Percentiles rank a stretch among this genome's conserved stretches.
phyloP scores from a whole-genome alignment of 257 asterid species.

The Orobanche coerulescens region DNA sequence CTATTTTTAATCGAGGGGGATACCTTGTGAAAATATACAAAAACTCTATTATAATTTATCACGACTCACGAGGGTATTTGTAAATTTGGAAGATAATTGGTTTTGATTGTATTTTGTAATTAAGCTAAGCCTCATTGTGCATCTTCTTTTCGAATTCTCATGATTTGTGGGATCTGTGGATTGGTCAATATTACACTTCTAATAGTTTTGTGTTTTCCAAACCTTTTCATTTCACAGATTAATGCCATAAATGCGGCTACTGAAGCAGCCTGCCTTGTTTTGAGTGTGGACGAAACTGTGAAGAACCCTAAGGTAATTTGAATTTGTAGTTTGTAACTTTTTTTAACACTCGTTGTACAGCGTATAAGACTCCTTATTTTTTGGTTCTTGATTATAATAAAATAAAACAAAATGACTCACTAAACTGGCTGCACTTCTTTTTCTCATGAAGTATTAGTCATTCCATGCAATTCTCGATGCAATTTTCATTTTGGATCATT shows the following conservation, averaged over 20 bases:
- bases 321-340: not conserved
- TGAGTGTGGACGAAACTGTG: slow-evolving; percentile 82
- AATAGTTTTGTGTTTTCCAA: not conserved
- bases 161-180: not conserved
- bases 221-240: slow-evolving; percentile 32
- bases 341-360: not conserved
- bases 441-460: no score
- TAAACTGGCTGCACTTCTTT: not conserved
- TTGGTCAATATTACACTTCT: not conserved
- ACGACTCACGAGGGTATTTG: not conserved
- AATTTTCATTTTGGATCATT: no score
- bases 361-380: no score
- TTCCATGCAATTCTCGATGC: no score
- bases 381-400: no score
- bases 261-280: slow-evolving; percentile 82
- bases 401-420: no score
- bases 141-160: not conserved
- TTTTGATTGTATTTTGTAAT: no score
- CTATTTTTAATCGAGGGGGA: not conserved
- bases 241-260: slow-evolving; percentile 92
- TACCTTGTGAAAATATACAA: not conserved
- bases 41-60: no score
- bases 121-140: not conserved
- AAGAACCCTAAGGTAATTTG: slow-evolving; percentile 74
- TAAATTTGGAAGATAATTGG: not conserved